Percentiles rank a stretch among this genome's conserved stretches.
Conservation (phyloP, 441 rosid genomes). For the Aleurites moluccanus region DNA sequence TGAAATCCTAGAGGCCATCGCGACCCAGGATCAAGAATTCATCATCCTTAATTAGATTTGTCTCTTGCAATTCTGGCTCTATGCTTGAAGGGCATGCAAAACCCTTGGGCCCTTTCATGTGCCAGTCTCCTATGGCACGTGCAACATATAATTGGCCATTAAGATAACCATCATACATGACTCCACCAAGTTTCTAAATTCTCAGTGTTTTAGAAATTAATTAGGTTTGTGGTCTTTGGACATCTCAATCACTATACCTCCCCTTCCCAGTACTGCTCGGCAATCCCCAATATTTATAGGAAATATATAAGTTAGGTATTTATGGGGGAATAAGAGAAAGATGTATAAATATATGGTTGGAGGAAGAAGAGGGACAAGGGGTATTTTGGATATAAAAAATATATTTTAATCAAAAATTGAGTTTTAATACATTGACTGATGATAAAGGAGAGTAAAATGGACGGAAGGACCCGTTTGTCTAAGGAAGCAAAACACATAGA, state of each 20-base stretch:
- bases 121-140: constrained; percentile 93
- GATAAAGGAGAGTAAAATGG: too few species aligned
- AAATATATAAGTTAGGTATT: too few species aligned
- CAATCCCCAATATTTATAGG: too few species aligned
- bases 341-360: too few species aligned
- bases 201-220: constrained; percentile 58
- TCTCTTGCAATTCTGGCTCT: constrained; percentile 75
- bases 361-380: too few species aligned
- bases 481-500: too few species aligned
- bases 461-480: too few species aligned
- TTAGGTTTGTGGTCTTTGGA: constrained; percentile 89
- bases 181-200: constrained; percentile 81
- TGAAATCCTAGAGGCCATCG: constrained; percentile 93
- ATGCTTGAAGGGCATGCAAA: constrained; percentile 72
- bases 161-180: constrained; percentile 84
- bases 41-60: constrained; percentile 57
- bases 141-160: constrained; percentile 89
- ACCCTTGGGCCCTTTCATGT: constrained; percentile 82
- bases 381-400: too few species aligned
- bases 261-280: constrained; percentile 82
- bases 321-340: too few species aligned
- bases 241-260: constrained; percentile 82
- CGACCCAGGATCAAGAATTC: constrained; percentile 93
- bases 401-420: too few species aligned
- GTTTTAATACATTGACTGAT: too few species aligned